Evolutionary conservation across 2,329 filamentous ascomycete genomes (phyloP).

Genomic region (Botrytis medusae): DNA sequence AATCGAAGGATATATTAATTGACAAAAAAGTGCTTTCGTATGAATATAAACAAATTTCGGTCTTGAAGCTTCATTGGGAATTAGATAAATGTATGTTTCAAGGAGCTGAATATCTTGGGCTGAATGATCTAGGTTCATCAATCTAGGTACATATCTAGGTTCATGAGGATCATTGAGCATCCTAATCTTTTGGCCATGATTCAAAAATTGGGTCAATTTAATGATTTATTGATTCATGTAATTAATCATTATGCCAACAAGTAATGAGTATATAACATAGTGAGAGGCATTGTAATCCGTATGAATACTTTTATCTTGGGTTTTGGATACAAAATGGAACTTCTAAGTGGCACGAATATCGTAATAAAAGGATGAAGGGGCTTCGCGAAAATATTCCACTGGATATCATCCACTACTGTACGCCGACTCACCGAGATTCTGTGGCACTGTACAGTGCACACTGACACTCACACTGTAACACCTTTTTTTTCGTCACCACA

Average conservation of each 20-base stretch:
- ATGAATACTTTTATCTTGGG: not conserved
- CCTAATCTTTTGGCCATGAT: not conserved
- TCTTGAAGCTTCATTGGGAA: conserved; percentile 15
- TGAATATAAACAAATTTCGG: conserved; percentile 18
- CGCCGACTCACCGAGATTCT: not conserved
- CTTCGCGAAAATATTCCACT: not conserved
- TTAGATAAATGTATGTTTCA: conserved; percentile 11
- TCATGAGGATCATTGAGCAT: conserved; percentile 18
- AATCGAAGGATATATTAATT: conserved; percentile 5
- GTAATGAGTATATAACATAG: not conserved
- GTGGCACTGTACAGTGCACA: not conserved
- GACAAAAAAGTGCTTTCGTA: not conserved
- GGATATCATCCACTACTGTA: conserved; percentile 3
- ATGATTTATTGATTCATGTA: not conserved
- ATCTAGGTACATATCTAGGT: not conserved
- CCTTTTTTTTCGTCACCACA: not conserved
- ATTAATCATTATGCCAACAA: conserved; percentile 7
- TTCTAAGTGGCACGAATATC: not conserved
- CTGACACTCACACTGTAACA: conserved; percentile 1
- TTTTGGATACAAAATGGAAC: not conserved
- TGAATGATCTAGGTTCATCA: conserved; percentile 4
- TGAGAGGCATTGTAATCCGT: not conserved
- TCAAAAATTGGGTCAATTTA: not conserved
- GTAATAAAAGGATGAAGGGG: conserved; percentile 16
- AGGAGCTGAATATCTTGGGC: conserved; percentile 14